phyloP scores from a whole-genome alignment of 192 early-diverging fungal species.

The Chytriomyces sp. region DNA sequence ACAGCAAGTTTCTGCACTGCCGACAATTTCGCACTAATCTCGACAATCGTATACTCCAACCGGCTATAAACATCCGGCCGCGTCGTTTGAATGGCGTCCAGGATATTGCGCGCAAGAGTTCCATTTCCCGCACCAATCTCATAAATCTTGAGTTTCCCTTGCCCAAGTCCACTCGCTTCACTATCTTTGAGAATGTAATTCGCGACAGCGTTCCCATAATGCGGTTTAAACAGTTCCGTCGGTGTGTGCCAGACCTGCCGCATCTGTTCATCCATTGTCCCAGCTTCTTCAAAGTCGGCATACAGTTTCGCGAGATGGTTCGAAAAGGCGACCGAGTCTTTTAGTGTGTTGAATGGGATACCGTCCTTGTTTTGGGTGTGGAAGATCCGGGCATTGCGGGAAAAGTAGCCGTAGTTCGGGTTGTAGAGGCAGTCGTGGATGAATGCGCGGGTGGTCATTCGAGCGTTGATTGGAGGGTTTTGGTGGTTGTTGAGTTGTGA shows the following conservation, averaged over 20 bases:
- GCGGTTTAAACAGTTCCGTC: no score
- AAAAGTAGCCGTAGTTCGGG: conserved; percentile 96
- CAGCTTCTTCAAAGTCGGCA: conserved; percentile 48
- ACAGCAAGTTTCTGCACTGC: conserved; percentile 37
- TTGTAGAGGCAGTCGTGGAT: conserved; percentile 96
- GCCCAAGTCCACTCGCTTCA: conserved; percentile 50
- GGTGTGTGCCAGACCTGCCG: conserved; percentile 99
- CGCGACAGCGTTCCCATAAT: conserved; percentile 92
- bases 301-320: conserved; percentile 76
- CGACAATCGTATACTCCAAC: conserved; percentile 88
- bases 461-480: conserved; percentile 7
- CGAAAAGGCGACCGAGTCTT: conserved; percentile 81
- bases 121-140: conserved; percentile 98
- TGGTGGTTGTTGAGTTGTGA: no score
- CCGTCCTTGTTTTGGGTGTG: conserved; percentile 21
- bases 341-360: conserved; percentile 67
- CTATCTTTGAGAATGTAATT: conserved; percentile 84
- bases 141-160: conserved; percentile 75
- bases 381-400: conserved; percentile 73
- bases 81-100: conserved; percentile 81
- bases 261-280: conserved; percentile 58
- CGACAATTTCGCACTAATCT: conserved; percentile 87
- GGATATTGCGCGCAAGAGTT: conserved; percentile 90
- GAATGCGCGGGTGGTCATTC: conserved; percentile 53
- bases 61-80: conserved; percentile 80